These are phyloP conservation scores for Theobroma cacao DNA, from an alignment of 345 rosid genomes.

Conservation along the genomic window DNA sequence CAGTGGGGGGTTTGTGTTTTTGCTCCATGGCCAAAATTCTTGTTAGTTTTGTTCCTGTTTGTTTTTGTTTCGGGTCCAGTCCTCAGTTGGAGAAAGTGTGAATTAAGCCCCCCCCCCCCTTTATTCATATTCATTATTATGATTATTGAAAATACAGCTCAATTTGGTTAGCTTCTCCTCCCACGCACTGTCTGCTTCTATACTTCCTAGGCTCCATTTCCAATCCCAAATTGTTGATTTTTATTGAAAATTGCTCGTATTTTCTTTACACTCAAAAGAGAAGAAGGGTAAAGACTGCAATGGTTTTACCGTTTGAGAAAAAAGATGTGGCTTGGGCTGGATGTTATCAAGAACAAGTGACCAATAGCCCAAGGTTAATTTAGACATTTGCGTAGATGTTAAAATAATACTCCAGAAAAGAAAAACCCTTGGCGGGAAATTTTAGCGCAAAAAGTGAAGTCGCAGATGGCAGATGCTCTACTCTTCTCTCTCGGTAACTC, in stretches of 20 bases:
- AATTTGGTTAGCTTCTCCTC: background rate
- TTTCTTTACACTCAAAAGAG: too few relatives aligned
- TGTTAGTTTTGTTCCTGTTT: background rate
- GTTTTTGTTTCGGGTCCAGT: constrained; percentile 2
- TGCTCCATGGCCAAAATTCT: background rate
- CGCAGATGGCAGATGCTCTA: background rate
- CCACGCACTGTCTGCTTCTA: background rate
- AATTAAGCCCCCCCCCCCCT: constrained; percentile 3
- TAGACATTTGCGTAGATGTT: background rate
- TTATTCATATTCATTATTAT: constrained; percentile 4
- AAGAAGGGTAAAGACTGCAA: too few relatives aligned
- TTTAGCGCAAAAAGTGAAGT: background rate
- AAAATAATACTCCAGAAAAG: background rate
- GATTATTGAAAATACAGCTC: background rate
- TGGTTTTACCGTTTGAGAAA: too few relatives aligned
- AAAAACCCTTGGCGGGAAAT: constrained; percentile 41
- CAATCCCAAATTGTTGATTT: background rate
- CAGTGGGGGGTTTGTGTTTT: constrained; percentile 24
- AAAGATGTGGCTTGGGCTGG: too few relatives aligned
- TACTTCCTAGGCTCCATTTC: background rate
- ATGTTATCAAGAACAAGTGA: background rate
- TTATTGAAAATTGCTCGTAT: background rate
- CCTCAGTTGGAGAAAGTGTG: background rate
- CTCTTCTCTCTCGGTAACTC: background rate
- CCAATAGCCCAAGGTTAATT: background rate